Evolutionary conservation across 31 red algal species (phyloP), one percentile per base, ranked within the genome.

Genomic region (Asparagopsis taxiformis): DNA sequence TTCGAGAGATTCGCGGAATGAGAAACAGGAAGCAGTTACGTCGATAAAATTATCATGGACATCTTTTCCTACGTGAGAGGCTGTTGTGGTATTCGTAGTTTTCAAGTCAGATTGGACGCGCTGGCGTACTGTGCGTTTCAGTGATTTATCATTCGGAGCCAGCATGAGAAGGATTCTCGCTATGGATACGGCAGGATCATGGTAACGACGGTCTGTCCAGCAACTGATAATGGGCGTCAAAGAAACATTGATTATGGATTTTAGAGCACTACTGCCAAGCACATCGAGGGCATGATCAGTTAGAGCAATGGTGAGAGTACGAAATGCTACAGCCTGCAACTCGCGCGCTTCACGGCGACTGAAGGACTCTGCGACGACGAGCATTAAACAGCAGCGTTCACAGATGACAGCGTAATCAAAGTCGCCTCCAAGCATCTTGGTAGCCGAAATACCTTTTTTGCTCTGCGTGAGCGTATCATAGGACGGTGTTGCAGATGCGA

Each of bases 381-480:
- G 65, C 65, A 83, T 83, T 5, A 72, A 33, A 51, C 79, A 83
- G 29, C 79, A 83, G 43, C 67, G 58, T 32, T 83, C 67, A 38
- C 79, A 83, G 13, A 83, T 72, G 21, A 73, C 63, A 11, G 79
- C 65, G 57, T 72, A 83, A 23, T 41, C 67, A 20, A 61, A 83
- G 37, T 83, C 79, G 39, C 79, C 79, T 64, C 79, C 79, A 25
- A 63, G 66, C 79, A 83, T 83, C 57, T 83, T 83, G 58, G 48
- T 71, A 13, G 67, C 36, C 1, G 79, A 51, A 34, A 72, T 26
- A 7, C 59, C 58, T 51, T 69, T 68, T 7, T 65, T 65, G 59
- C 79, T 62, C 51, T 83, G 79, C 17, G 79, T 72, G 10, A 83
- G 43, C 23, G 58, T 83, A 31, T 83, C 79, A 58, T 64, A 83